Base-by-base conservation (phyloP, 257 asterid species). In the Knoxia roxburghii region DNA sequence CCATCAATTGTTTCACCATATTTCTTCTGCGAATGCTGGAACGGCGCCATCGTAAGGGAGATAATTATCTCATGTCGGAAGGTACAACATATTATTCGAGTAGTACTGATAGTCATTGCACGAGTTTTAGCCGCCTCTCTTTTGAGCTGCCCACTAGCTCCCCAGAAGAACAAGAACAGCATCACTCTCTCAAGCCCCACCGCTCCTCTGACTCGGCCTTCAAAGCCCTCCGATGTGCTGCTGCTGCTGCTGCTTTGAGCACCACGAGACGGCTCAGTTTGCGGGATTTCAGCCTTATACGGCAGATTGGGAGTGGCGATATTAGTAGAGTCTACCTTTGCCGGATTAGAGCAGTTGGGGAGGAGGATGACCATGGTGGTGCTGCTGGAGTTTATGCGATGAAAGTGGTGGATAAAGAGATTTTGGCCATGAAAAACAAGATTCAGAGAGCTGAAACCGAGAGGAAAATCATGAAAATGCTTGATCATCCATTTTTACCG, bases 261-360 rank as follows among this genome's bases (percentile, higher is more conserved):
- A n/a, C n/a, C n/a, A n/a, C n/a, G n/a, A n/a, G 79, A 17, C 77
- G 77, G 71, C 75, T 85, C 20, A 79, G 74, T 40, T 82, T 86
- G 73, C 77, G 92, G 24, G 95, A 90, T 68, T 88, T n/a, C 73
- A 83, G 82, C 79, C 65, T 90, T 7, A 89, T 86, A 61, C 81
- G 87, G 8, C 95, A 88, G 79, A 88, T 88, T 80, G 97, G 97
- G 5, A 80, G 95, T 74, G 97, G 97, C 33, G 97, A 90, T 59
- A 91, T 91, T 48, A 95, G 96, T 0, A 73, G 85, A 29, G 97
- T 91, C 2, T 91, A 85, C 55, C 85, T 87, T 23, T 89, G 95
- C 76, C 70, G 73, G 5, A 76, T 70, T 29, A 63, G 77, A 64
- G 74, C 82, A 0, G n/a, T n/a, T n/a, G n/a, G n/a, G n/a, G n/a